These are phyloP conservation scores for Psilocybe mexicana DNA, from an alignment of 1,284 basidiomycete species.

Conservation along the genomic window DNA sequence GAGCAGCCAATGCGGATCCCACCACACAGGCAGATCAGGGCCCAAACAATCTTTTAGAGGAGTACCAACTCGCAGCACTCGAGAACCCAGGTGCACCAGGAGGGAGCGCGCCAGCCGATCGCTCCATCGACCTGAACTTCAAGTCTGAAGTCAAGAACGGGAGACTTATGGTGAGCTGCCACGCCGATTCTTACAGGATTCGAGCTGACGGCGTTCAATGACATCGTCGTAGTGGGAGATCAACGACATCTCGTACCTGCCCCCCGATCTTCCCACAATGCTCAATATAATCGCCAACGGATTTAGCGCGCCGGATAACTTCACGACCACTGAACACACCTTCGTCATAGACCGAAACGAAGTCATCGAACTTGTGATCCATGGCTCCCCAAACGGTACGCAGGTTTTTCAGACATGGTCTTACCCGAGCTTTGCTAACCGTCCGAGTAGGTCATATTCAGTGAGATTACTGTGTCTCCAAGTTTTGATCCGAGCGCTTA, in stretches of 20 bases:
- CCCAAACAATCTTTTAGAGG: conserved; percentile 27
- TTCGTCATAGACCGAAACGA: conserved; percentile 30
- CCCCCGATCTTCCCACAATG: conserved; percentile 28
- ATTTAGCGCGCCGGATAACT: conserved; percentile 29
- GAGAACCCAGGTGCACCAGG: conserved; percentile 34
- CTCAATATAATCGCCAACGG: conserved; percentile 28
- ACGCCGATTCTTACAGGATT: neutral
- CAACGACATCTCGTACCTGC: conserved; percentile 28
- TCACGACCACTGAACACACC: conserved; percentile 30
- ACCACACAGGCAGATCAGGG: conserved; percentile 16
- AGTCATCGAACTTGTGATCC: conserved; percentile 34
- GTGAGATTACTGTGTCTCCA: neutral
- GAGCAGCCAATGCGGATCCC: conserved; percentile 28
- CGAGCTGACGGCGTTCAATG: neutral
- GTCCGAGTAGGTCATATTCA: neutral
- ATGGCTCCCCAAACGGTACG: conserved; percentile 31
- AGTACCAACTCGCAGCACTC: conserved; percentile 23
- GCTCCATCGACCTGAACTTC: conserved; percentile 30
- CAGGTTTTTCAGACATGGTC: neutral
- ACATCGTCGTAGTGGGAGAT: conserved; percentile 25
- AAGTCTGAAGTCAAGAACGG: conserved; percentile 23
- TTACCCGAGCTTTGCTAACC: neutral
- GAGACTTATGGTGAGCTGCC: conserved; percentile 7
- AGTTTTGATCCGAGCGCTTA: neutral
- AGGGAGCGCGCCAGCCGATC: conserved; percentile 28